Conservation (phyloP, 441 rosid genomes). For the Populus tomentosa region DNA sequence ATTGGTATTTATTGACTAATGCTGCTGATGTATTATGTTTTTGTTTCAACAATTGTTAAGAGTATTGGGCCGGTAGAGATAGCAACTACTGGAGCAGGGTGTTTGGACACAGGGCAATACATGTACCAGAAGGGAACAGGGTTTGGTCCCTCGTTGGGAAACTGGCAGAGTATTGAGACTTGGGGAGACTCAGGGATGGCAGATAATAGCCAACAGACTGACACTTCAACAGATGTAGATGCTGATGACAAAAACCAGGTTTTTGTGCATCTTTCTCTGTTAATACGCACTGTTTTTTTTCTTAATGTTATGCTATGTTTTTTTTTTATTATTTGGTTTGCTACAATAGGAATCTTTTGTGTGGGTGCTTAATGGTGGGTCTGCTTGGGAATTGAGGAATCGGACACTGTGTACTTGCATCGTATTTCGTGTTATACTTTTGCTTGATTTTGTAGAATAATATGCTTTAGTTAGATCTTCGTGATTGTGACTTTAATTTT, state of each 20-base stretch:
- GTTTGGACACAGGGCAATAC: conserved; percentile 84
- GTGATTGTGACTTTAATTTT: neutral
- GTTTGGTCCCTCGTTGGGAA: too few relatives aligned
- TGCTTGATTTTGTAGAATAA: conserved; percentile 5
- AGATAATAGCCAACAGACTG: conserved; percentile 91
- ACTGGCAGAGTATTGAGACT: too few relatives aligned
- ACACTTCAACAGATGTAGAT: conserved; percentile 94
- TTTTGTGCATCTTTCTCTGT: conserved; percentile 25
- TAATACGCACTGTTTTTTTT: conserved; percentile 13
- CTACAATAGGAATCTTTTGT: conserved; percentile 17
- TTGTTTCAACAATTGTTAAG: conserved; percentile 18
- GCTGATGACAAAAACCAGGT: conserved; percentile 89
- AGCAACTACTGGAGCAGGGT: conserved; percentile 42
- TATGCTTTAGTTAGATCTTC: conserved; percentile 9
- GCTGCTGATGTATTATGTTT: neutral
- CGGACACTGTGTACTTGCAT: conserved; percentile 5
- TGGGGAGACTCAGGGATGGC: too few relatives aligned
- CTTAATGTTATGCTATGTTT: neutral
- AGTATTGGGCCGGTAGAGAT: conserved; percentile 45
- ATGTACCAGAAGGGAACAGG: too few relatives aligned
- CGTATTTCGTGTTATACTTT: neutral
- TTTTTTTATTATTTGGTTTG: neutral
- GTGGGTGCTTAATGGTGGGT: conserved; percentile 2
- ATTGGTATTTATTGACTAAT: neutral
- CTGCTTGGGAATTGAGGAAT: conserved; percentile 29